Base-by-base conservation (phyloP, 2,329 filamentous ascomycete genomes). In the Penicillium sp. region DNA sequence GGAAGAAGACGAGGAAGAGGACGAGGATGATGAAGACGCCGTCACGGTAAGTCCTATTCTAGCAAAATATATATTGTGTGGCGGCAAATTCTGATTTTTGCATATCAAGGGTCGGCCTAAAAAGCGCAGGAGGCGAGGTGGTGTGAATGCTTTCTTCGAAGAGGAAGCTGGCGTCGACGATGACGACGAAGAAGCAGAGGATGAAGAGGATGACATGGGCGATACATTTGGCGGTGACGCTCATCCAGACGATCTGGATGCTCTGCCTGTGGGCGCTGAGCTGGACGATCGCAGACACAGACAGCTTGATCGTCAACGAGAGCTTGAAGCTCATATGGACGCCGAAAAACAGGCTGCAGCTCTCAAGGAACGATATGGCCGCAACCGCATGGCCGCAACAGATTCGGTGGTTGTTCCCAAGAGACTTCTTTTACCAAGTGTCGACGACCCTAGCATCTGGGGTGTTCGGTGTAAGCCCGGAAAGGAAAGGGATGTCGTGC, bases 101-200 rank as follows among this genome's bases (percentile, higher is more conserved):
- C 55, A 33, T 38, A 21, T 48, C 4, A 64, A 86, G 82, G 81
- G 81, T 57, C 84, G 90, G 68, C 89, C 90, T 56, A 84, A 88
- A 65, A 97, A 97, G 74, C 89, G 92, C 57, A 76, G 81, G 68
- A 87, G 86, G 71, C 85, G 84, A 30, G 56, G 56, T 71, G 85
- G 89, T 62, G 83, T 83, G 62, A 85, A 90, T 61, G 90, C 90
- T 65, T 87, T 88, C 67, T 97, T 97, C 76, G 94, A 99, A 85
- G 90, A 93, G 68, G 94, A 99, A 80, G 94, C 94, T 71, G 94
- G 97, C 76, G 94, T 99, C 64, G 94, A 97, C 68, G 94, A 89
- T 58, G 86, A 96, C 62, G 91, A 96, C 65, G 91, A 96, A 65
- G 87, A 83, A 63, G 89, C 90, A 60, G 91, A 96, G 62, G 91